Percentiles rank a stretch among this genome's conserved stretches.
Evolutionary conservation across 2,329 filamentous ascomycete genomes (phyloP).

Genomic region (Zalaria obscura): DNA sequence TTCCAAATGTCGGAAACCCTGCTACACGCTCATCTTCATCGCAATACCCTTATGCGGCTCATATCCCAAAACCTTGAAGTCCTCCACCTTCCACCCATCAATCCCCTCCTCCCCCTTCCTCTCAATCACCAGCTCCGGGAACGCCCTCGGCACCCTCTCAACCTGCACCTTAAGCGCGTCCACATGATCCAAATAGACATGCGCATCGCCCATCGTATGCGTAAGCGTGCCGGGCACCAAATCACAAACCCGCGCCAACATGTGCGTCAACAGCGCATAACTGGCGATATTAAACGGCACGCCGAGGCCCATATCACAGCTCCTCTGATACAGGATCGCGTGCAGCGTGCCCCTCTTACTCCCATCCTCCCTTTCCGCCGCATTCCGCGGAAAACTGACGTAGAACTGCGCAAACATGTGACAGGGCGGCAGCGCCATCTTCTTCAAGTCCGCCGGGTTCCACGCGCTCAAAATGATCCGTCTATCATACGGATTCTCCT

Average conservation of each 20-base stretch:
- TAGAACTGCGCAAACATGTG: slow-evolving; percentile 99
- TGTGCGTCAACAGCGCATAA: slow-evolving; percentile 88
- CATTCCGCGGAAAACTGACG: slow-evolving; percentile 51
- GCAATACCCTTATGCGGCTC: slow-evolving; percentile 80
- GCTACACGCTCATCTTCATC: slow-evolving; percentile 95
- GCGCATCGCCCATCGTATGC: slow-evolving; percentile 96
- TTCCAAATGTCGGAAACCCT: not conserved
- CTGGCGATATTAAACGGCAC: slow-evolving; percentile 96
- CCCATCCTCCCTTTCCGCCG: slow-evolving; percentile 14
- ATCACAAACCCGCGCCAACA: slow-evolving; percentile 79
- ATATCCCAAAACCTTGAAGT: slow-evolving; percentile 80
- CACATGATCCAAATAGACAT: slow-evolving; percentile 86
- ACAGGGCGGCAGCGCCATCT: slow-evolving; percentile 87
- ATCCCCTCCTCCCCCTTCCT: slow-evolving; percentile 58
- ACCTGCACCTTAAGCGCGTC: slow-evolving; percentile 75
- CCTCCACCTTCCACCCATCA: slow-evolving; percentile 79
- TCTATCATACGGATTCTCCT: slow-evolving; percentile 71
- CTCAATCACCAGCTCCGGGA: slow-evolving; percentile 64
- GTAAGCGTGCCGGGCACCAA: slow-evolving; percentile 76
- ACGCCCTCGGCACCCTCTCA: slow-evolving; percentile 62
- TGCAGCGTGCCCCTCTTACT: slow-evolving; percentile 54
- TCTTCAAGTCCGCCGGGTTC: slow-evolving; percentile 75
- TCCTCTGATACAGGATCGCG: slow-evolving; percentile 84
- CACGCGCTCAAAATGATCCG: slow-evolving; percentile 84
- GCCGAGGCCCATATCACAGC: slow-evolving; percentile 92